phyloP scores from a whole-genome alignment of 1,284 basidiomycete genomes.

The Gomphus bonarii region DNA sequence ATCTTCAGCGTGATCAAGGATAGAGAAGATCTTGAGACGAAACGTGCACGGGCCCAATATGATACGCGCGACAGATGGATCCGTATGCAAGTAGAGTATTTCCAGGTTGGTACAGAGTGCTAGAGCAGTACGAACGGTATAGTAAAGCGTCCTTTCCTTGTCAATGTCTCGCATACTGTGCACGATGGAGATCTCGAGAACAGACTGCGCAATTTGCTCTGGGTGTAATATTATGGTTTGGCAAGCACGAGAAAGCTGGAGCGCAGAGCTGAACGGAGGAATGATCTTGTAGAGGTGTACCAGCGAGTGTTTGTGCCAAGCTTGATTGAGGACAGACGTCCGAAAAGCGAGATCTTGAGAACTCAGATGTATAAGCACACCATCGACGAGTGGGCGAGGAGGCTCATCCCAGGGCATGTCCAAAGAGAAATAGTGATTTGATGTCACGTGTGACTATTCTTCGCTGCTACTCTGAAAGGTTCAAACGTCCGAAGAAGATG shows the following conservation, averaged over 20 bases:
- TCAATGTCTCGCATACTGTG: slow-evolving; percentile 2
- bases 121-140: background rate
- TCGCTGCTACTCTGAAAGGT: no score
- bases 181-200: slow-evolving; percentile 1
- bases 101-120: background rate
- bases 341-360: slow-evolving; percentile 1
- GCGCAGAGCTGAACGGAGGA: background rate
- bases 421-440: background rate
- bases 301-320: slow-evolving; percentile 1
- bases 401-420: background rate
- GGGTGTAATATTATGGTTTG: slow-evolving; percentile 1
- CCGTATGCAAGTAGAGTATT: background rate
- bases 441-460: background rate
- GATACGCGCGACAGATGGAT: background rate
- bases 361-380: background rate
- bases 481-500: no score
- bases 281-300: background rate
- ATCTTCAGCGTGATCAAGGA: background rate
- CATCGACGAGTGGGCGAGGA: background rate
- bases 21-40: background rate
- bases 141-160: background rate
- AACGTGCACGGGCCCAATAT: background rate
- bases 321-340: background rate
- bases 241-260: background rate
- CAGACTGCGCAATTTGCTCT: background rate